Percentiles rank a stretch among this genome's conserved stretches.
phyloP scores from a whole-genome alignment of 2,329 filamentous ascomycete genomes.

The Calonectria hawksworthii region DNA sequence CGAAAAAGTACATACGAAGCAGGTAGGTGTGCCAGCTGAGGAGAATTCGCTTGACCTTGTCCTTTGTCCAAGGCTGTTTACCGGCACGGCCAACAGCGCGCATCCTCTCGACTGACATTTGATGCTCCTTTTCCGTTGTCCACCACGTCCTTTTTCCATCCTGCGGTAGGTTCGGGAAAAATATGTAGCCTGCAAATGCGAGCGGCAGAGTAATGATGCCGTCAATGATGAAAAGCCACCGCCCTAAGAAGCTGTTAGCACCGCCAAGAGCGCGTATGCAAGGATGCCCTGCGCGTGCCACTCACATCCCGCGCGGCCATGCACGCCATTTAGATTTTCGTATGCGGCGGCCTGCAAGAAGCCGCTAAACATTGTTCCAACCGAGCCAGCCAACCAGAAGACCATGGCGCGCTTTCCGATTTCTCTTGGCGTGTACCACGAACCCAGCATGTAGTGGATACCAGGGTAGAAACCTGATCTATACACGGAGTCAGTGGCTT shows the following conservation, averaged over 20 bases:
- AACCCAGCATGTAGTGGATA: conserved; percentile 40
- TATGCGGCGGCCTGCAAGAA: conserved; percentile 36
- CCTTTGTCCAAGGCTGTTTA: conserved; percentile 35
- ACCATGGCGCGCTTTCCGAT: conserved; percentile 39
- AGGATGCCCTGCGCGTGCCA: not conserved
- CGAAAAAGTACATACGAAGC: conserved; percentile 17
- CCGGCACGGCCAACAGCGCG: conserved; percentile 33
- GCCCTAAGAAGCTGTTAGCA: conserved; percentile 25
- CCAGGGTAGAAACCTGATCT: conserved; percentile 35
- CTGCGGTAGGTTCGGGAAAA: conserved; percentile 37
- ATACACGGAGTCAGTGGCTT: not conserved
- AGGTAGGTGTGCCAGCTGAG: conserved; percentile 37
- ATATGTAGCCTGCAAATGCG: conserved; percentile 28
- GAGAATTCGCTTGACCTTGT: conserved; percentile 31
- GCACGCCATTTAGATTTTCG: conserved; percentile 30
- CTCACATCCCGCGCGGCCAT: conserved; percentile 34
- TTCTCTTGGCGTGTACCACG: conserved; percentile 40
- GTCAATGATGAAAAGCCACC: conserved; percentile 37
- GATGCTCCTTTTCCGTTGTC: conserved; percentile 32
- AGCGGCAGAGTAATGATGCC: conserved; percentile 37
- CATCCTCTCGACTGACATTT: conserved; percentile 31
- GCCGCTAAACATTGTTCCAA: conserved; percentile 36
- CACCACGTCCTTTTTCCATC: conserved; percentile 38
- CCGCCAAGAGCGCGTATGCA: not conserved
- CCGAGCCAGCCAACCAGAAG: conserved; percentile 36